Base-by-base conservation (phyloP, 2,329 filamentous ascomycete genomes). In the Alternaria arbusti region DNA sequence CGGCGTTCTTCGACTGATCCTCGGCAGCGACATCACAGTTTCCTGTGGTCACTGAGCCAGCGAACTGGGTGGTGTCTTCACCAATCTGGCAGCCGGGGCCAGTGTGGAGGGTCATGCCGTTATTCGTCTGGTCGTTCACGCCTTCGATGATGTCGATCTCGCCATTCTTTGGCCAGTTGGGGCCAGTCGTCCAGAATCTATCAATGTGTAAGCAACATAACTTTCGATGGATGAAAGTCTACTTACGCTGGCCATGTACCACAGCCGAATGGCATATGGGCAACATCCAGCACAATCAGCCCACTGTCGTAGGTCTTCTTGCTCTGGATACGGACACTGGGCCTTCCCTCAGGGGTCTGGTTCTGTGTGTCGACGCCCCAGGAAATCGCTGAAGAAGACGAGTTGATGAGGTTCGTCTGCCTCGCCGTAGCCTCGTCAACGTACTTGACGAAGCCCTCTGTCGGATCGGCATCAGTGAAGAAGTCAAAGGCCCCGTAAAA, bases 111-210 rank as follows among this genome's bases (percentile, higher is more conserved):
- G 84, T 84, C 77, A 84, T 82, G 13, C 70, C 71, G 66, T 85
- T 85, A 57, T 71, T 66, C 8, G 71, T 66, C 40, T 78, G 74
- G 12, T 80, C 76, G 70, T 85, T 82, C 30, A 84, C 83, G 22
- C 79, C 82, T 67, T 86, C 84, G 43, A 85, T 70, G 56, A 85
- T 84, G 61, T 86, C 84, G 61, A 84, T 84, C 56, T 85, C 84
- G 57, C 84, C 83, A n/a, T 73, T 76, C 13, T 64, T 66, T 5
- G 75, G 75, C 75, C 75, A 77, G 44, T 74, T 66, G 6, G 74
- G 74, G 22, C 75, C 75, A 15, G 75, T 63, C 56, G 73, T 77
- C 75, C 75, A 78, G 62, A 78, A 78, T 8, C 74, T 77, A 28
- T 11, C 28, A 6, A 22, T n/a, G 4, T 60, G 54, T 73, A 32